Base-by-base conservation (phyloP, 2,329 filamentous ascomycete species). In the Didymella arachidicola region DNA sequence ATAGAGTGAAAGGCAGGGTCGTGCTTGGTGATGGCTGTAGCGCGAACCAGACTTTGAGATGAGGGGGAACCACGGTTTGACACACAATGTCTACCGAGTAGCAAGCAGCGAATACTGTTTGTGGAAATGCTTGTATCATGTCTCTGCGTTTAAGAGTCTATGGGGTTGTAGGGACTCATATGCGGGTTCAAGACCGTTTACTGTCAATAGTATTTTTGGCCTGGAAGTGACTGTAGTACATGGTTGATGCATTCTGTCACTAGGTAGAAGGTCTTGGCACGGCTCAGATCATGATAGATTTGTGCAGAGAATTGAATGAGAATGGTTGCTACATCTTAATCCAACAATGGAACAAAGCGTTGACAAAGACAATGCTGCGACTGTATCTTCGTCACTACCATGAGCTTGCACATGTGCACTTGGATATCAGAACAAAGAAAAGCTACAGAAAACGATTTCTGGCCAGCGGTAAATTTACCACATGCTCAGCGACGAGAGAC, bases 1-100 rank as follows among this genome's bases (percentile, higher is more conserved):
- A 34, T 43, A 19, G 32, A 52, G 34, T 52, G 54, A 48, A 53
- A 52, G 25, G 14, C 22, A 43, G 6, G 14, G 5, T 30, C 22
- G 4, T 27, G 14, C 18, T 16, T 29, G 29, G 11, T 12, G 27
- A 10, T 44, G 27, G 29, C 10, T 12, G 51, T 44, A 50, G 54
- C 27, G 34, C n/a, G 19, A 26, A 52, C 48, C 48, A 42, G 34
- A 29, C 48, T 47, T 50, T 26, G 8, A 32, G 12, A 19, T 12
- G 14, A 38, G 3, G 19, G 4, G 26, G 19, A 43, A 29, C 34
- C 29, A 42, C 19, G 19, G 34, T 36, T 47, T 22, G 41, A 18
- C 8, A n/a, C 18, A 36, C 27, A 52, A 29, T 47, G 22, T 41
- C 19, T 42, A 32, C 27, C 22, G 22, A 16, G 34, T 2, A 22